Evolutionary conservation across 192 early-diverging fungal genomes (phyloP).

Genomic region (Obelidium mucronatum): DNA sequence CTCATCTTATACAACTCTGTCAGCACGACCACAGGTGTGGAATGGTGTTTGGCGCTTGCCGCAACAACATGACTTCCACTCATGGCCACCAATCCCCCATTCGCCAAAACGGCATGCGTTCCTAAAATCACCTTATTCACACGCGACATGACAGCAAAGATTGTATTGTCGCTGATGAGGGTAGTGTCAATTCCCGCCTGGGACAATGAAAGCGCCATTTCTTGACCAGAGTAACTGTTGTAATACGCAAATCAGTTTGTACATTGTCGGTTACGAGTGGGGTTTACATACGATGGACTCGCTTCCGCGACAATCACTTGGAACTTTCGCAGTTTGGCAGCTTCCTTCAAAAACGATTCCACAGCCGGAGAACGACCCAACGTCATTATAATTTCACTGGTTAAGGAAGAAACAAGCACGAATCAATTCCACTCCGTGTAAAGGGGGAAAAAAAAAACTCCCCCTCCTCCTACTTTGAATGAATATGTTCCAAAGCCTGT

Average conservation of each 20-base stretch:
- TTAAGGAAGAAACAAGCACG: no score
- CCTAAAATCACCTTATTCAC: slow-evolving; percentile 97
- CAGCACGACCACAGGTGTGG: slow-evolving; percentile 92
- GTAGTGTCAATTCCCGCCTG: slow-evolving; percentile 87
- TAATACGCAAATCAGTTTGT: slow-evolving; percentile 5
- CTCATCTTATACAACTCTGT: slow-evolving; percentile 90
- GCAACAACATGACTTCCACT: slow-evolving; percentile 84
- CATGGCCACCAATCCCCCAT: slow-evolving; percentile 89
- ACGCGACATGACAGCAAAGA: slow-evolving; percentile 97
- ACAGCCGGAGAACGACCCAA: slow-evolving; percentile 88
- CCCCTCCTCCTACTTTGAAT: slow-evolving; percentile 77
- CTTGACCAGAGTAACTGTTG: slow-evolving; percentile 84
- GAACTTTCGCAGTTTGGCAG: slow-evolving; percentile 86
- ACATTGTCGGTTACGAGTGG: neutral
- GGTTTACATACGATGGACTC: slow-evolving; percentile 74
- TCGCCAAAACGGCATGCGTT: slow-evolving; percentile 89
- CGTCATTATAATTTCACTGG: slow-evolving; percentile 95
- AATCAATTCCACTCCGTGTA: no score
- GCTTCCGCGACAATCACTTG: slow-evolving; percentile 96
- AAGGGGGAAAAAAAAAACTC: no score
- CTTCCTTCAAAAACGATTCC: slow-evolving; percentile 82
- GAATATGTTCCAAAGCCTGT: slow-evolving; percentile 90
- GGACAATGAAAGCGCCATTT: slow-evolving; percentile 78
- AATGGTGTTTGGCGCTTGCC: slow-evolving; percentile 90
- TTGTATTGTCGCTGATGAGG: slow-evolving; percentile 89